Conservation (phyloP, 2,329 filamentous ascomycete genomes). For the Apiospora marii region DNA sequence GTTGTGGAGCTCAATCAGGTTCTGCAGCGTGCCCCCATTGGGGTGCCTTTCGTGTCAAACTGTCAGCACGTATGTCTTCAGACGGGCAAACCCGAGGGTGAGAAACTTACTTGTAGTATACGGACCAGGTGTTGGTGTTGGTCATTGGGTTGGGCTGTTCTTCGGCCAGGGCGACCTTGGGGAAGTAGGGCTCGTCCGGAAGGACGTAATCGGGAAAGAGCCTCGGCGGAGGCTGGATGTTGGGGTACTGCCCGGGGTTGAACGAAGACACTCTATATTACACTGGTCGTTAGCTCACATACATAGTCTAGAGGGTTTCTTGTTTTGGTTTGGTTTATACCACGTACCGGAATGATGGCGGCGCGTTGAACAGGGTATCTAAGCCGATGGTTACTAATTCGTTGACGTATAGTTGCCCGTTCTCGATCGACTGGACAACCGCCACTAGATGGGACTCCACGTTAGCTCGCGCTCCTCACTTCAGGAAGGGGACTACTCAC, state of each 20-base stretch:
- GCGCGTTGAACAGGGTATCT: neutral
- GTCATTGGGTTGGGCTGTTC: rapidly evolving
- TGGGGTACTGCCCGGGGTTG: neutral
- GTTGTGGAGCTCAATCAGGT: neutral
- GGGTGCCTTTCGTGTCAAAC: neutral
- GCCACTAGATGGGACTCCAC: neutral
- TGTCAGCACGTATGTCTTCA: neutral
- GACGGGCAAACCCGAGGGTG: neutral
- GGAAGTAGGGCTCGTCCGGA: neutral
- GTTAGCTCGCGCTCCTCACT: neutral
- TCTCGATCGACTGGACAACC: neutral
- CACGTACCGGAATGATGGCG: neutral
- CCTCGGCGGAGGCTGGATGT: too few species aligned
- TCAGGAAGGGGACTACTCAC: neutral
- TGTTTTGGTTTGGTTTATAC: neutral
- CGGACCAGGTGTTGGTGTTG: neutral
- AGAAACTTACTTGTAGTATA: neutral
- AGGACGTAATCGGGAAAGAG: neutral
- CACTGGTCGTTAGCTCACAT: neutral
- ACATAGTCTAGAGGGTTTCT: neutral
- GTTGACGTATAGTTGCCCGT: neutral
- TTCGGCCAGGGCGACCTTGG: neutral
- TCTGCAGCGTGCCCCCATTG: neutral
- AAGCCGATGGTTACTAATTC: neutral
- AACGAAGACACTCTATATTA: neutral